Evolutionary conservation across 805 yeast genomes (phyloP), one percentile per base, ranked within the genome.

Genomic region (Candida broadrunensis): DNA sequence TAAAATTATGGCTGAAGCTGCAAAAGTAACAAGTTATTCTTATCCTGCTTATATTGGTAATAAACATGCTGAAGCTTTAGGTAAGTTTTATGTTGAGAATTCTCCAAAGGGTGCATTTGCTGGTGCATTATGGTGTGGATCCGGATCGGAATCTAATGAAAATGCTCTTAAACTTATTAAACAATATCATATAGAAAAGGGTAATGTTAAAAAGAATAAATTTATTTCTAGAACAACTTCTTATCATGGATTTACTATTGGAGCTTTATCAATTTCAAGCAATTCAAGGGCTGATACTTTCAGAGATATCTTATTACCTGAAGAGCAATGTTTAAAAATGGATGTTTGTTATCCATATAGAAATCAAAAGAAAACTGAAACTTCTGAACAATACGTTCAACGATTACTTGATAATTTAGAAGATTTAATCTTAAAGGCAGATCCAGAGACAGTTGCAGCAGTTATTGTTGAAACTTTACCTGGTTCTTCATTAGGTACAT

Each of bases 81-180:
- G 58, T n/a, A 44, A 58, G 31, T 60, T 54, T 37, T 51, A 55
- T 38, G 36, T 51, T 43, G 69, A 65, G 8, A 57, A 63, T 42
- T 70, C 75, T n/a, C 74, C 75, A 37, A 47, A 49, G n/a, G 71
- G 67, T 13, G 65, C 72, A 6, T 72, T 72, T 50, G 64, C 60
- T 33, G 54, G 67, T 37, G 76, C 73, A 4, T 55, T 67, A 24
- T 70, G 67, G 57, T 67, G 55, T n/a, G 46, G 54, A 13, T 60
- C 63, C 4, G 65, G 65, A 11, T 55, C 62, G 20, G 65, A 60
- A 42, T 49, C 62, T 14, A 60, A 58, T 38, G 64, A 60, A 38
- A 52, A 54, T 44, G 58, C 61, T 9, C 36, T 59, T 44, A 60
- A 58, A 45, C 50, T 57, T 24, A 50, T 54, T 32, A 49, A 56